A percentile compares a stretch with the other conserved stretches of the same genome.
phyloP scores from a whole-genome alignment of 169 alveolate genomes.

The Plasmodium gaboni region DNA sequence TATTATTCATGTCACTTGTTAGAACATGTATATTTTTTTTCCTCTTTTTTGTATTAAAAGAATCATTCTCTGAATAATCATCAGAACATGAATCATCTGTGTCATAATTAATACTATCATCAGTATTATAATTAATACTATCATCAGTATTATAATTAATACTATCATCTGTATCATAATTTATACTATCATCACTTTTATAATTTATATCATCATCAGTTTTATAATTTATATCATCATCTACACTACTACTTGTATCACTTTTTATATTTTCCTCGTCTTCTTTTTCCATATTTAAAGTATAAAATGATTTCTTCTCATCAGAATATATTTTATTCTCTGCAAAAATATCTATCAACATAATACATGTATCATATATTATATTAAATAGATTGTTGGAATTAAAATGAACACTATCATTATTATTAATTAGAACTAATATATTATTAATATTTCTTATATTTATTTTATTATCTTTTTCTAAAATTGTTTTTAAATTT shows the following conservation, averaged over 20 bases:
- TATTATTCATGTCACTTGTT: not conserved
- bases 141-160: no score
- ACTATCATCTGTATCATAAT: not conserved
- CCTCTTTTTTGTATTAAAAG: not conserved
- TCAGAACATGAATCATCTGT: not conserved
- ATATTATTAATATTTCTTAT: constrained; percentile 33
- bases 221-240: not conserved
- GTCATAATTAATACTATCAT: no score
- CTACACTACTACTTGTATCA: not conserved
- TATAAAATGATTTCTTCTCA: not conserved
- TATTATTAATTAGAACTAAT: constrained; percentile 25
- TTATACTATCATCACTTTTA: not conserved
- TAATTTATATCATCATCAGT: not conserved
- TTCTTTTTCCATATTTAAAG: not conserved
- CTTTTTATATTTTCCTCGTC: not conserved
- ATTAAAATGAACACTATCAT: constrained; percentile 15
- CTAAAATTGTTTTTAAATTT: constrained; percentile 38
- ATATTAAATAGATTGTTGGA: constrained; percentile 27
- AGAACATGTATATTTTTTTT: not conserved
- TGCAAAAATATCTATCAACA: constrained; percentile 17
- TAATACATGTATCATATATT: constrained; percentile 9
- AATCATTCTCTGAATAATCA: not conserved
- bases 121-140: no score
- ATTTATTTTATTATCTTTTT: constrained; percentile 26
- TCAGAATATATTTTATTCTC: constrained; percentile 14